Evolutionary conservation across 179 eudicot species (phyloP).

Genomic region (Kewa caespitosa): DNA sequence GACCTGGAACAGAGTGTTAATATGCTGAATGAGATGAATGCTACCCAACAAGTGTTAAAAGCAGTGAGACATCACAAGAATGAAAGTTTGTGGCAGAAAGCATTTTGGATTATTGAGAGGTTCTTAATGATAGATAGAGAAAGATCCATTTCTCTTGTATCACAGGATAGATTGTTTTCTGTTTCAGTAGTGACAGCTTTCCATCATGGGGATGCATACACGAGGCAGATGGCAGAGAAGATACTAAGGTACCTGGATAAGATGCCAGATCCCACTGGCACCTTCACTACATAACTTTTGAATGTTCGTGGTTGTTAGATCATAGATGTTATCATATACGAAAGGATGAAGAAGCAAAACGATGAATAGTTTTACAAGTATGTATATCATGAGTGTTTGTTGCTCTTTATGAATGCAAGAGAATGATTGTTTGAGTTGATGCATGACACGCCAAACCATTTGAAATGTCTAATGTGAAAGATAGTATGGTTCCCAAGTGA

Average conservation of each 20-base stretch:
- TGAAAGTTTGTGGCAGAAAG: slow-evolving; percentile 59
- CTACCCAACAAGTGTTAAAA: slow-evolving; percentile 48
- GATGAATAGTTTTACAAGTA: no score
- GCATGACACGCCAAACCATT: slow-evolving; percentile 1
- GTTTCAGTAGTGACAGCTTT: slow-evolving; percentile 64
- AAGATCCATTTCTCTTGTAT: slow-evolving; percentile 43
- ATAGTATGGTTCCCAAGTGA: not conserved
- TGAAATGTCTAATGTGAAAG: not conserved
- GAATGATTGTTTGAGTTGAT: not conserved
- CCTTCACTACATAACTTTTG: slow-evolving; percentile 27
- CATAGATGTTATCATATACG: no score
- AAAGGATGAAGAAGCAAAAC: not conserved
- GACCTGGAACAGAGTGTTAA: slow-evolving; percentile 55
- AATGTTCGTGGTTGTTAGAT: not conserved
- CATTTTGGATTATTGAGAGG: slow-evolving; percentile 79
- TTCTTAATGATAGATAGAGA: slow-evolving; percentile 59
- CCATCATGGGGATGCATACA: slow-evolving; percentile 73
- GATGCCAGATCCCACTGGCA: slow-evolving; percentile 51
- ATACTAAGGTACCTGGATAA: slow-evolving; percentile 64
- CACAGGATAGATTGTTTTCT: slow-evolving; percentile 56
- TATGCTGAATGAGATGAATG: slow-evolving; percentile 47
- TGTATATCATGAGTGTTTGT: no score
- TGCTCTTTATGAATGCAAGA: no score
- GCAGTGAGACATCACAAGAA: slow-evolving; percentile 63
- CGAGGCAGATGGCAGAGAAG: slow-evolving; percentile 79